Evolutionary conservation across 495 filamentous ascomycete genomes (phyloP).

Genomic region (Ramalina intermedia): DNA sequence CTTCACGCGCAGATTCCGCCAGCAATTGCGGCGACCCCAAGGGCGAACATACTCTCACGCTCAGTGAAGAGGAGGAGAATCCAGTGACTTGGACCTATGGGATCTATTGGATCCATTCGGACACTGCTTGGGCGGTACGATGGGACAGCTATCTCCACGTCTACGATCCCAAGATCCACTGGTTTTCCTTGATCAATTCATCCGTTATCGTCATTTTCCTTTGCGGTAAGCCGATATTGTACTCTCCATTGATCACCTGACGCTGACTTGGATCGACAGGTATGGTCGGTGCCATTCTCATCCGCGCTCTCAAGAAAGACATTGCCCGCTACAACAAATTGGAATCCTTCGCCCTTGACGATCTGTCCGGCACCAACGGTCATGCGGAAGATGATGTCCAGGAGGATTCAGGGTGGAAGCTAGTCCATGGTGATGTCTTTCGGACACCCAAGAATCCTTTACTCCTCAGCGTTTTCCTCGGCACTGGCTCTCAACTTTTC

Average conservation of each 20-base stretch:
- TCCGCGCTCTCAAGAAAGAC: constrained; percentile 79
- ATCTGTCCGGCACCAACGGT: constrained; percentile 56
- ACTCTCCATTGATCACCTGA: background rate
- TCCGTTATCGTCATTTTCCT: constrained; percentile 87
- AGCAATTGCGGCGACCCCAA: constrained; percentile 27
- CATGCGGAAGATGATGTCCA: constrained; percentile 83
- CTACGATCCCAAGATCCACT: constrained; percentile 91
- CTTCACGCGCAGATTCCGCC: constrained; percentile 48
- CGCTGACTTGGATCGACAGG: background rate
- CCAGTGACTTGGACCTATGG: constrained; percentile 78
- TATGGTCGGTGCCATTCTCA: constrained; percentile 77
- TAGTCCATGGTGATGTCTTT: constrained; percentile 97
- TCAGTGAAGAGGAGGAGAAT: constrained; percentile 54
- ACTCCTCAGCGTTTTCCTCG: constrained; percentile 73
- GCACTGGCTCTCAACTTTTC: constrained; percentile 90
- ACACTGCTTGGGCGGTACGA: constrained; percentile 82
- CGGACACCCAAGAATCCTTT: constrained; percentile 70
- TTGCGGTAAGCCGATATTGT: constrained; percentile 30
- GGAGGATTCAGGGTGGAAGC: constrained; percentile 96
- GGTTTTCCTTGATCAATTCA: constrained; percentile 93
- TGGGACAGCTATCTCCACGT: constrained; percentile 98
- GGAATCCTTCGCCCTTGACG: constrained; percentile 73
- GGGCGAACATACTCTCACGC: constrained; percentile 28
- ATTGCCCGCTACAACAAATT: constrained; percentile 91
- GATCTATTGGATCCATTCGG: constrained; percentile 67